Percentiles rank a stretch among this genome's conserved stretches.
phyloP scores from a whole-genome alignment of 164 flowering plant species.

The Vitis cinerea region DNA sequence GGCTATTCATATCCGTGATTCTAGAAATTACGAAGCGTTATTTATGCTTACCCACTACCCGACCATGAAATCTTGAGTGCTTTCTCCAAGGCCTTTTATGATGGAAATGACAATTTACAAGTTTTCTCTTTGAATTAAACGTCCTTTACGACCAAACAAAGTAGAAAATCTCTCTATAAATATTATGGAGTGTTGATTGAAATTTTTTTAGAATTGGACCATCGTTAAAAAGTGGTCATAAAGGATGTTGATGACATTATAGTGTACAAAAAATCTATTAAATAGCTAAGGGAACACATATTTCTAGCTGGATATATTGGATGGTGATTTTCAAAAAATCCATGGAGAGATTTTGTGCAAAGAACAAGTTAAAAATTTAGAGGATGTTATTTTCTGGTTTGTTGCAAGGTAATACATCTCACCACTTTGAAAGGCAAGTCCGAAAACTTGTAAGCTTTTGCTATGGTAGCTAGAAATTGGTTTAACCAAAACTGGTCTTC shows the following conservation, averaged over 20 bases:
- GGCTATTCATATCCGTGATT: constrained; percentile 5
- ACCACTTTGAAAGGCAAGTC: neutral
- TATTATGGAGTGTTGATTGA: constrained; percentile 3
- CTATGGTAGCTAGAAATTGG: neutral
- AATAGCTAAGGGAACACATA: constrained; percentile 1
- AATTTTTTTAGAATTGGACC: constrained; percentile 6
- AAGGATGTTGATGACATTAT: neutral
- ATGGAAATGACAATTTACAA: constrained; percentile 3
- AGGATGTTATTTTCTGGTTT: constrained; percentile 1
- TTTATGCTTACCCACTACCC: neutral
- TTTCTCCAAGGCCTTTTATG: constrained; percentile 4
- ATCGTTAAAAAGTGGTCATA: constrained; percentile 7
- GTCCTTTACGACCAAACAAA: constrained; percentile 2
- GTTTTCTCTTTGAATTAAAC: constrained; percentile 1
- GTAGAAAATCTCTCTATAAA: neutral
- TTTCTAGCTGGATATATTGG: constrained; percentile 8
- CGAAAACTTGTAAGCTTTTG: neutral
- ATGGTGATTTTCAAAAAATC: constrained; percentile 5
- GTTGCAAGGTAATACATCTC: neutral
- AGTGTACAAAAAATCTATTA: neutral
- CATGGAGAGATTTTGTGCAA: constrained; percentile 6
- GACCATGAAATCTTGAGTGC: neutral
- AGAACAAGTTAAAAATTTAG: constrained; percentile 2
- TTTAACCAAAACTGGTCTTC: no score
- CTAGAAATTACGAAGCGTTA: no score